Conservation (phyloP, 257 asterid species). For the Fraxinus pennsylvanica region DNA sequence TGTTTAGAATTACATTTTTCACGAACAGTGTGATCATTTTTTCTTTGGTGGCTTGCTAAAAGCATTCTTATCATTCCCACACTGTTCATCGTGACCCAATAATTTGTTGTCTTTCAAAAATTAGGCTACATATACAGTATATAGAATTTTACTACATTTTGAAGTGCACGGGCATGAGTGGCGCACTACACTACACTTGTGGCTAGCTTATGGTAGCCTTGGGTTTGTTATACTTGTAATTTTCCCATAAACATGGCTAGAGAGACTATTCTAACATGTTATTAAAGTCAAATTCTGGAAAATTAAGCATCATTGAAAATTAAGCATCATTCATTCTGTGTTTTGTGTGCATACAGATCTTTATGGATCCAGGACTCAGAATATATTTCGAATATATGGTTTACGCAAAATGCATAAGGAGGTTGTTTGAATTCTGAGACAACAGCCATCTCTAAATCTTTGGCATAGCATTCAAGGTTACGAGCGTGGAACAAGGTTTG, state of each 20-base stretch:
- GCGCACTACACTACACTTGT: no score
- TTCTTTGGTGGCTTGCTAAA: not conserved
- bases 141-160: no score
- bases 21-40: not conserved
- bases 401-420: not conserved
- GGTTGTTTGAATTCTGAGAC: not conserved
- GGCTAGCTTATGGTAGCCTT: no score
- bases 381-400: not conserved
- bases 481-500: not conserved
- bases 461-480: not conserved
- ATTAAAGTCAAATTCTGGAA: not conserved
- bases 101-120: no score
- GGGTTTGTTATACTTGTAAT: not conserved
- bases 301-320: not conserved
- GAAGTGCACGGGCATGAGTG: no score
- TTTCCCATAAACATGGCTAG: not conserved
- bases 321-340: not conserved
- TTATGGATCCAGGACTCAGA: not conserved
- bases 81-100: not conserved
- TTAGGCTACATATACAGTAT: no score
- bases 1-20: not conserved
- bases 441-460: not conserved
- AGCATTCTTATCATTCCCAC: not conserved
- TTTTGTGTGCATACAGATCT: not conserved
- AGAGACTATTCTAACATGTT: not conserved